phyloP scores from a whole-genome alignment of 2,329 filamentous ascomycete species.

The Trichoderma sp. region DNA sequence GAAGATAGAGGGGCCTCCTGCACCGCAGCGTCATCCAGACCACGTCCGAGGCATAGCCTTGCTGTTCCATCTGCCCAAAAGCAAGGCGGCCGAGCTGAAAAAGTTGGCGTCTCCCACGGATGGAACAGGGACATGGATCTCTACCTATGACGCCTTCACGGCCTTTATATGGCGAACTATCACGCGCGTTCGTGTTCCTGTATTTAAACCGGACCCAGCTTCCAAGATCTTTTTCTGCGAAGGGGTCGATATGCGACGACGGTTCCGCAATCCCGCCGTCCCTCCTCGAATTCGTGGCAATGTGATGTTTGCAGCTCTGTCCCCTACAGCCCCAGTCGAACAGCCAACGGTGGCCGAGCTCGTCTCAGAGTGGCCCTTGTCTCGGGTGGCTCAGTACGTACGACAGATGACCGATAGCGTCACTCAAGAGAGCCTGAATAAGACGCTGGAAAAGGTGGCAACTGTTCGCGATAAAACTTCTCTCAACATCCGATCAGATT shows the following conservation, averaged over 20 bases:
- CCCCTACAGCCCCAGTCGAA: neutral
- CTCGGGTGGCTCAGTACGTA: conserved; percentile 6
- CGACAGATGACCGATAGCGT: conserved; percentile 16
- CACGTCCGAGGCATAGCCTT: neutral
- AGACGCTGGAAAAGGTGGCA: neutral
- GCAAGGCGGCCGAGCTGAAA: conserved; percentile 18
- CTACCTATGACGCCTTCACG: conserved; percentile 15
- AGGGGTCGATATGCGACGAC: conserved; percentile 18
- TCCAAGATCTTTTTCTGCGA: neutral
- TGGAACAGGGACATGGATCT: conserved; percentile 9
- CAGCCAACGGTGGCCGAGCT: conserved; percentile 18
- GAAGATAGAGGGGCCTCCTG: conserved; percentile 4
- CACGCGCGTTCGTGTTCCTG: neutral
- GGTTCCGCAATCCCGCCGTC: neutral
- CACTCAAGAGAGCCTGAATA: conserved; percentile 8
- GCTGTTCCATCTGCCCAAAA: conserved; percentile 12
- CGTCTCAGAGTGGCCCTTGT: conserved; percentile 13
- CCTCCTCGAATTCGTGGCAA: neutral
- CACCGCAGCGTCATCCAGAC: neutral
- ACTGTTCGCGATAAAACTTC: neutral
- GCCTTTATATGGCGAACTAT: conserved; percentile 20
- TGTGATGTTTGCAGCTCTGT: conserved; percentile 14
- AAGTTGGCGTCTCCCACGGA: conserved; percentile 3
- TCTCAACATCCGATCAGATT: conserved; percentile 3
- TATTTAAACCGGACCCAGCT: neutral